Conservation (phyloP, 2,329 filamentous ascomycete species). For the Trichoderma polysporum region DNA sequence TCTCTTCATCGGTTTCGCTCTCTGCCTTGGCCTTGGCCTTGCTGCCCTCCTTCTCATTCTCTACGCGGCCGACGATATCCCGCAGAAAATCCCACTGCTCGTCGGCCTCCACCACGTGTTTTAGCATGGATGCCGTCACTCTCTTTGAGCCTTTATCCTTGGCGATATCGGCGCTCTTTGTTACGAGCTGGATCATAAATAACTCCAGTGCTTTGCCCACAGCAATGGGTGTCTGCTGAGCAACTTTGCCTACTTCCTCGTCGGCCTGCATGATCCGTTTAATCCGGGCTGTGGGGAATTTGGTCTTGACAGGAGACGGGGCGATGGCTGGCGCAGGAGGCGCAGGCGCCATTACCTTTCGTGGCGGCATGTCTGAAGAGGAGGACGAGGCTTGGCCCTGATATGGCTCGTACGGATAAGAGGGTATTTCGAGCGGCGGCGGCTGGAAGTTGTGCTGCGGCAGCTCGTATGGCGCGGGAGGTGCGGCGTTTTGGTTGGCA, state of each 20-base stretch:
- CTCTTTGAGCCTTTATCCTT: slow-evolving; percentile 81
- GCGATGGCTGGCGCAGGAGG: slow-evolving; percentile 45
- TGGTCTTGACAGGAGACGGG: slow-evolving; percentile 80
- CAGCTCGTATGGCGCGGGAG: slow-evolving; percentile 23
- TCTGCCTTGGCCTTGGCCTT: slow-evolving; percentile 48
- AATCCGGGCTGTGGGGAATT: slow-evolving; percentile 95
- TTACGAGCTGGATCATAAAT: slow-evolving; percentile 95
- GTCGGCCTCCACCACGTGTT: slow-evolving; percentile 82
- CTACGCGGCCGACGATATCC: slow-evolving; percentile 86
- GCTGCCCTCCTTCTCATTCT: slow-evolving; percentile 51
- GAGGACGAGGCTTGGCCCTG: slow-evolving; percentile 7
- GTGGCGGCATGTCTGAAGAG: slow-evolving; percentile 37
- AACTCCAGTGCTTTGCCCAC: slow-evolving; percentile 94
- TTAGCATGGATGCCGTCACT: slow-evolving; percentile 86
- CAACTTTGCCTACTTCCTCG: slow-evolving; percentile 97
- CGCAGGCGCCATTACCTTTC: slow-evolving; percentile 33
- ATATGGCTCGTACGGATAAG: background rate
- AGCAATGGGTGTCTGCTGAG: slow-evolving; percentile 93
- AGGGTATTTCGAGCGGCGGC: background rate
- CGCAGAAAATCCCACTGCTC: slow-evolving; percentile 92
- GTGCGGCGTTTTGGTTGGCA: slow-evolving; percentile 20
- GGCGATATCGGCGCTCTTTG: slow-evolving; percentile 82
- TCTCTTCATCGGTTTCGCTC: slow-evolving; percentile 54
- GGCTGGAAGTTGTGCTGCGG: slow-evolving; percentile 23
- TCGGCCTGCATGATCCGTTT: slow-evolving; percentile 99